These are phyloP conservation scores for Eucalyptus fibrosa DNA, from an alignment of 345 rosid genomes.

Conservation along the genomic window DNA sequence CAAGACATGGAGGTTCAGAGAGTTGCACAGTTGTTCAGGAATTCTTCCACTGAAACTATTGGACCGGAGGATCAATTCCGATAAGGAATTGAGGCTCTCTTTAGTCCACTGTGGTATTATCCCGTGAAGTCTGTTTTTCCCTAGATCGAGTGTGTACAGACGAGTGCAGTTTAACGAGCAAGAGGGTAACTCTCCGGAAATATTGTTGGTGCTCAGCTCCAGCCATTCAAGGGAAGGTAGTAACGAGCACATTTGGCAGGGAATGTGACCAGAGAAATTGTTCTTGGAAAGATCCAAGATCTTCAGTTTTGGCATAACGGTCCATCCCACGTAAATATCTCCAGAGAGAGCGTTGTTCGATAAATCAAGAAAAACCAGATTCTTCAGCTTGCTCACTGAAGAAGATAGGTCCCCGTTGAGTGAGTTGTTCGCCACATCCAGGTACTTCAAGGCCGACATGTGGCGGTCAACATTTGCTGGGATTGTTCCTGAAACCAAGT, in stretches of 20 bases:
- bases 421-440: neutral
- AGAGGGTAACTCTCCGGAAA: constrained; percentile 3
- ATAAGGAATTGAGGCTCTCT: neutral
- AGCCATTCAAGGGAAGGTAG: neutral
- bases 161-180: neutral
- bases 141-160: neutral
- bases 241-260: neutral
- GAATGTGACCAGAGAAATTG: neutral
- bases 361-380: neutral
- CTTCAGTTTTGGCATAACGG: neutral
- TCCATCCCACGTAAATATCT: neutral
- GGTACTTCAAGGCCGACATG: neutral
- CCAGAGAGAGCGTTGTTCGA: constrained; percentile 8
- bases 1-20: neutral
- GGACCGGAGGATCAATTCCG: neutral
- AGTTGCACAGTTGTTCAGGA: neutral
- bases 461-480: neutral
- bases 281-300: constrained; percentile 7
- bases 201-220: neutral
- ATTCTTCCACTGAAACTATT: neutral
- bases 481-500: neutral
- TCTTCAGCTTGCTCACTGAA: neutral
- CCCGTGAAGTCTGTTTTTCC: constrained; percentile 6
- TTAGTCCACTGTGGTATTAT: neutral
- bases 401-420: neutral